Percentiles rank a stretch among this genome's conserved stretches.
phyloP scores from a whole-genome alignment of 371 early-diverging fungal genomes.

The Syncephalastrum contaminatum region DNA sequence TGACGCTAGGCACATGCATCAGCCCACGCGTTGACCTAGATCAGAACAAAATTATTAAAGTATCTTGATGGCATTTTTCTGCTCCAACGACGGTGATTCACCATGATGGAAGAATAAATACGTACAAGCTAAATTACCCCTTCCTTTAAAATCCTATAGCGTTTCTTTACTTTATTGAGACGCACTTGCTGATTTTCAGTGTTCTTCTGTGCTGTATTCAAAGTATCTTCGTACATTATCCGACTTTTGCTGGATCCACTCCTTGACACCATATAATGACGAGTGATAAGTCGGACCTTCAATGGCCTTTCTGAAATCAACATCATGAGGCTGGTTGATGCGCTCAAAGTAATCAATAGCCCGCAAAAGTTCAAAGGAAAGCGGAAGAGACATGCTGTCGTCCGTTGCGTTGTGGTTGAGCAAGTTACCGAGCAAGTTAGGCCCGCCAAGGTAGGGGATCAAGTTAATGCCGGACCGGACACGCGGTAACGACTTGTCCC shows the following conservation, averaged over 20 bases:
- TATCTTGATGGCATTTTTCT: no score
- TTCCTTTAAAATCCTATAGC: no score
- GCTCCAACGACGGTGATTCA: no score
- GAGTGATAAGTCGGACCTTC: constrained; percentile 8
- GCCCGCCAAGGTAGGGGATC: neutral
- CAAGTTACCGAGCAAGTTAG: neutral
- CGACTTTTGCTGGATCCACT: neutral
- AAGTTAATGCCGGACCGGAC: constrained; percentile 7
- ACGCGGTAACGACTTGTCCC: constrained; percentile 17
- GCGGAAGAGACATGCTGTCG: constrained; percentile 1
- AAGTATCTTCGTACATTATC: no score
- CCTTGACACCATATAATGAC: constrained; percentile 7
- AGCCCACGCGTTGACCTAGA: no score
- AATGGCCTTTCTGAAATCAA: constrained; percentile 1
- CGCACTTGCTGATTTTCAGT: no score
- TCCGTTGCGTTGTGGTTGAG: neutral
- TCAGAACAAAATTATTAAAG: no score
- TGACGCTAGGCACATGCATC: no score
- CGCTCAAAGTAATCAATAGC: constrained; percentile 5
- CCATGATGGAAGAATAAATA: no score
- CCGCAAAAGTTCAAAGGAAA: neutral
- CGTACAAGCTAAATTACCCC: no score
- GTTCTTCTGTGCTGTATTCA: no score
- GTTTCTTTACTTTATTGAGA: no score
- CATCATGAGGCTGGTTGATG: neutral